Evolutionary conservation across 2,329 filamentous ascomycete species (phyloP).

Genomic region (Venturia carpophila): DNA sequence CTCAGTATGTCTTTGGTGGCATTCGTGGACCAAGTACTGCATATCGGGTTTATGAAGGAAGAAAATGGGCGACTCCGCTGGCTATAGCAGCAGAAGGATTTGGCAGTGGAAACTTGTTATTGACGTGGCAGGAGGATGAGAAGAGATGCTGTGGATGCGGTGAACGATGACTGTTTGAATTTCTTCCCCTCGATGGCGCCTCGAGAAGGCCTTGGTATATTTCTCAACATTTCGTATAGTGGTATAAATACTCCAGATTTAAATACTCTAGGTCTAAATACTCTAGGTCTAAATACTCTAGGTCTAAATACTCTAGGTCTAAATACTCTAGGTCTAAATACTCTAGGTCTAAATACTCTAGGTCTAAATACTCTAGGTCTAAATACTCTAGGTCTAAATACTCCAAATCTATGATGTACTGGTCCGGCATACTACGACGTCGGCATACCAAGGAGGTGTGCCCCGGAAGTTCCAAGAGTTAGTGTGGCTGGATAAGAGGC

Average conservation of each 20-base stretch:
- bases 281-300: too few relatives aligned
- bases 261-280: too few relatives aligned
- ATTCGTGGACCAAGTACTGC: conserved; percentile 8
- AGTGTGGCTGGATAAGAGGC: not conserved
- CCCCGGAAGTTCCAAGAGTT: not conserved
- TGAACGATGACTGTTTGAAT: not conserved
- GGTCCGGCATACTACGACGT: not conserved
- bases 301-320: too few relatives aligned
- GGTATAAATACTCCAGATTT: too few relatives aligned
- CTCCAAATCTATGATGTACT: not conserved
- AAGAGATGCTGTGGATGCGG: not conserved
- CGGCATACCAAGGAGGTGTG: not conserved
- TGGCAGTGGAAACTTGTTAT: not conserved
- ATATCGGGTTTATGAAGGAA: not conserved
- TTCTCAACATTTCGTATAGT: too few relatives aligned
- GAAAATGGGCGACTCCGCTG: not conserved
- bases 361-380: too few relatives aligned
- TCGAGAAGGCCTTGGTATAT: not conserved
- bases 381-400: too few relatives aligned
- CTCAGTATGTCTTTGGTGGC: not conserved
- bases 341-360: too few relatives aligned
- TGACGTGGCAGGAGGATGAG: not conserved
- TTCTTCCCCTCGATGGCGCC: not conserved
- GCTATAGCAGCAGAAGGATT: not conserved
- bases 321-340: too few relatives aligned